Base-by-base conservation (phyloP, 202 grass and related monocot species). In the Setaria italica region DNA sequence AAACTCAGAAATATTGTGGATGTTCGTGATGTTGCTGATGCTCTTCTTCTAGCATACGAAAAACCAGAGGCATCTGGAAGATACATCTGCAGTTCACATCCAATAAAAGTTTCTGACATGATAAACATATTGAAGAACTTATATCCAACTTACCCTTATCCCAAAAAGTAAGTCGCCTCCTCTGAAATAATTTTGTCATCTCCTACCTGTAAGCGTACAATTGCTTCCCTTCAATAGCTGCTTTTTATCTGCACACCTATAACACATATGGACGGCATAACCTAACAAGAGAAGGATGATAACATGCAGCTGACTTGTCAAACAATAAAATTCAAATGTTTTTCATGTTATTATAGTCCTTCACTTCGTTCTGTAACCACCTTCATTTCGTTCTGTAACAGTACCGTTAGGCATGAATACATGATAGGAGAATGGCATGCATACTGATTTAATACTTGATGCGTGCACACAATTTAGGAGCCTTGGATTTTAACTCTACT, bases 11-110 rank as follows among this genome's bases (percentile, higher is more conserved):
- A 83, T 74, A 1, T 95, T 58, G 89, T 95, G 65, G 93, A 98
- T 89, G 93, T 92, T 45, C 85, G 94, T 77, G 91, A 97, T 77
- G 80, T 94, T 35, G 85, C 72, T 3, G 77, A 90, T 65, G 91
- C 94, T 82, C 76, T 97, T 72, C 76, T 90, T 87, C 80, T 97
- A 54, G 56, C 80, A 20, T 94, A 92, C 49, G 80, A 92, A 87
- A 94, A 94, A 29, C 25, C 74, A 78, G 94, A 90, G 54, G 78
- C 81, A 0, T 94, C 85, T 6, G 89, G 91, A 62, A 83, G 89
- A 21, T 90, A 90, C 83, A 67, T 97, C 19, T 93, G 85, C 76
- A 83, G 20, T 47, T 80, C 91, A 19, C 33, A 64, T 56, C 12
- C 57, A 70, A 67, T 94, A 39, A 90, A 70, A 79, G 71, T 84